phyloP scores from a whole-genome alignment of 306 rosid genomes.

The Oxytropis ochrocephala region DNA sequence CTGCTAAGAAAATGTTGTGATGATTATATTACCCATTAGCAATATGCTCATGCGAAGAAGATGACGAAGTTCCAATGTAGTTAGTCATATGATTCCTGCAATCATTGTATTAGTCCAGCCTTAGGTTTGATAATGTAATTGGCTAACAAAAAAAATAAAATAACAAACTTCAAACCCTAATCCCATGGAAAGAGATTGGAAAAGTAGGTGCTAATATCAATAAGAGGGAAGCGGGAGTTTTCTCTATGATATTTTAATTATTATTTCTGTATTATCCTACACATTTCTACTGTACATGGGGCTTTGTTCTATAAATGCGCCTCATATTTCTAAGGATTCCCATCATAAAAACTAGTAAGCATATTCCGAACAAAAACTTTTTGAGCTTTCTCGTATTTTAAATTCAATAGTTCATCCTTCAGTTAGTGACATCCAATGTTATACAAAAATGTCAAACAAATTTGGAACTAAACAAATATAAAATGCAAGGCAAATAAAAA shows the following conservation, averaged over 20 bases:
- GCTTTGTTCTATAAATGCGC: background rate
- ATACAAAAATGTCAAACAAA: background rate
- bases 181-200: background rate
- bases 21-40: conserved; percentile 45
- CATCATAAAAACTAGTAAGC: background rate
- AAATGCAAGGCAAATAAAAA: background rate
- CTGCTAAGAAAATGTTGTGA: background rate
- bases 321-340: background rate
- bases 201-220: background rate
- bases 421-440: background rate
- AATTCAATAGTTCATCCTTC: background rate
- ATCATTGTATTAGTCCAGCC: background rate
- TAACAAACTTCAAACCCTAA: background rate
- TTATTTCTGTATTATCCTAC: background rate
- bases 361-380: background rate
- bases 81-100: conserved; percentile 31
- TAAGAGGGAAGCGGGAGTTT: background rate
- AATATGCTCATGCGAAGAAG: conserved; percentile 37
- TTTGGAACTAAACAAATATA: background rate
- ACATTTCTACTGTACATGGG: background rate
- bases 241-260: too few species aligned
- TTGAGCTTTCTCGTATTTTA: background rate
- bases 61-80: conserved; percentile 32
- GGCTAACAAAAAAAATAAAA: background rate
- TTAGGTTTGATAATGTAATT: conserved; percentile 9